Conservation (phyloP, 1,284 basidiomycete genomes). For the Lentinula novae-zelandiae region DNA sequence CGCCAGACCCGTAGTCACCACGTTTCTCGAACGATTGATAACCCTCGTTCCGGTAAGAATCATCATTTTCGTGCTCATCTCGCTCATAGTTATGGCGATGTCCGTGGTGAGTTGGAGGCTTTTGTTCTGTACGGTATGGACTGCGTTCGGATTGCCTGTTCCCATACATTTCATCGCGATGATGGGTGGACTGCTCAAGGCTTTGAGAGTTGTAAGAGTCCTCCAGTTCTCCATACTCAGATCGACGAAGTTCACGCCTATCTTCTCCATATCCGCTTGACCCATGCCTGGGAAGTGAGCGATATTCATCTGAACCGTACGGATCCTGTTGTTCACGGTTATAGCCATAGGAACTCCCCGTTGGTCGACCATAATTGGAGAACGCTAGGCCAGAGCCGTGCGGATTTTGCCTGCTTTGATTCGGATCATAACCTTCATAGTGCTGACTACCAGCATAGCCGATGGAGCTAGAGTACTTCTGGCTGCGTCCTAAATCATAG, state of each 20-base stretch:
- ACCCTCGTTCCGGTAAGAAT: not conserved
- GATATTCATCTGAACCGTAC: not conserved
- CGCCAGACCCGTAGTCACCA: constrained; percentile 10
- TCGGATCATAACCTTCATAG: not conserved
- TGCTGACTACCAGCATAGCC: constrained; percentile 6
- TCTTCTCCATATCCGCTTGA: not conserved
- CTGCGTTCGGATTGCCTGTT: too few species aligned
- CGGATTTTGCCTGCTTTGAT: not conserved
- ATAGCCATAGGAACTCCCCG: not conserved
- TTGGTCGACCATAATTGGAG: not conserved
- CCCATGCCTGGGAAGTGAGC: not conserved
- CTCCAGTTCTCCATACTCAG: not conserved
- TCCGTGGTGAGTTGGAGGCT: not conserved
- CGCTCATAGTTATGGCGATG: not conserved
- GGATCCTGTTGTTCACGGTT: not conserved
- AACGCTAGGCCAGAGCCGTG: not conserved
- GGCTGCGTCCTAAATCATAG: constrained; percentile 2
- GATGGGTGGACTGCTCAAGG: not conserved
- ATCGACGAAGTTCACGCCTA: not conserved
- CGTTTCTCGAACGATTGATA: not conserved
- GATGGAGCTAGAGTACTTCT: not conserved
- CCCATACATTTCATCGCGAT: not conserved
- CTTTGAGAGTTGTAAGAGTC: not conserved
- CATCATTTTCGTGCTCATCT: not conserved
- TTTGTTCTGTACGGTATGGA: not conserved